Base-by-base conservation (phyloP, 176 grass and related monocot genomes). In the Rhynchospora pubera region DNA sequence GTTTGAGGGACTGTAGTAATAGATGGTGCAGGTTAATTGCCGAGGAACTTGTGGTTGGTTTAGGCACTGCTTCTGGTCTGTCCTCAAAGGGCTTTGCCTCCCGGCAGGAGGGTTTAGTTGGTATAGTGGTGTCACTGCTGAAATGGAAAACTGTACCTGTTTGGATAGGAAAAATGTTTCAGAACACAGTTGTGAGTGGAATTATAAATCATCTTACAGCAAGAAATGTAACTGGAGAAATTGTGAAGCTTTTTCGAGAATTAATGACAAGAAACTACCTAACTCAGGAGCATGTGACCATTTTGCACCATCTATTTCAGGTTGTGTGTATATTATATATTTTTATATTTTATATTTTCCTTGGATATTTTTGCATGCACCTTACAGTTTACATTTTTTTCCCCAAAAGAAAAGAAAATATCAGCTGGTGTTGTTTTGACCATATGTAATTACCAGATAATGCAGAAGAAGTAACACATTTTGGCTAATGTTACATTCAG, bases 271-370 rank as follows among this genome's bases (percentile, higher is more conserved):
- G 64, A 82, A 93, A 88, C 74, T 98, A 85, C 90, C 85, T 98
- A 34, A 93, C 59, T 80, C 82, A 98, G 85, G 90, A 91, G 22
- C 90, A 94, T 6, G 79, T 98, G 78, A 57, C 80, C 55, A 62
- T 68, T 91, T 64, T 98, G 51, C 88, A 93, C 85, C 89, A 93
- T 56, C 87, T 98, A 85, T 93, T 98, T 61, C 95, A 94, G 95
- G 95, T 98, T 88, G 44, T 78, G 83, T n/a, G n/a, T n/a, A n/a
- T n/a, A n/a, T n/a, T n/a, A n/a, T n/a, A n/a, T n/a, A n/a, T n/a
- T n/a, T n/a, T n/a, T n/a, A n/a, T n/a, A n/a, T 65, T 61, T 83
- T 69, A 10, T 60, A 30, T 23, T 83, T 48, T 48, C 16, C 34
- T 82, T 69, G n/a, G 32, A 67, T 62, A 53, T 5, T 7, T 70